Percentiles rank a stretch among this genome's conserved stretches.
Conservation (phyloP, 2,329 filamentous ascomycete genomes). For the Paraphoma chrysanthemicola region DNA sequence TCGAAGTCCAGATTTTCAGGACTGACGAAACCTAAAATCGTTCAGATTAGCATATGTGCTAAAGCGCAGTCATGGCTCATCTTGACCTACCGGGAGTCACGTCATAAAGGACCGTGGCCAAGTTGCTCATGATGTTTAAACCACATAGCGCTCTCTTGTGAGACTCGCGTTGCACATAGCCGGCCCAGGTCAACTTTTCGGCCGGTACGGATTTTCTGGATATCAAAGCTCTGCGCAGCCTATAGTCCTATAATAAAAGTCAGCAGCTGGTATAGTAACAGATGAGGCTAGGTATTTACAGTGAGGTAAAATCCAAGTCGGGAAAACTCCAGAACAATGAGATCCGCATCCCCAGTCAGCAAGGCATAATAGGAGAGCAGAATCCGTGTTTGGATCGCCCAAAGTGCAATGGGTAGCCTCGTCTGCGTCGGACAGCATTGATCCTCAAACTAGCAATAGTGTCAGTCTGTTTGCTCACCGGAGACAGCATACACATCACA, state of each 20-base stretch:
- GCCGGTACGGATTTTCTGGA: slow-evolving; percentile 10
- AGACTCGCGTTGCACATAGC: slow-evolving; percentile 39
- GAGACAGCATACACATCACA: background rate
- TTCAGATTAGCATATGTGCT: background rate
- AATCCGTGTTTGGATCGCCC: slow-evolving; percentile 40
- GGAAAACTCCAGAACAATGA: background rate
- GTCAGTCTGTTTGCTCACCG: background rate
- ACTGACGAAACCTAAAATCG: slow-evolving; percentile 29
- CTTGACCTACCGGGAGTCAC: slow-evolving; percentile 22
- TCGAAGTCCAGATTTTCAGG: slow-evolving; percentile 45
- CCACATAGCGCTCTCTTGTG: slow-evolving; percentile 41
- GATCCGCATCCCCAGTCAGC: slow-evolving; percentile 27
- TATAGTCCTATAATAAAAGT: slow-evolving; percentile 15
- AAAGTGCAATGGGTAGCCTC: slow-evolving; percentile 23
- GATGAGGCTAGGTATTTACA: background rate
- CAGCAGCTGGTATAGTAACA: background rate
- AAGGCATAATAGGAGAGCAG: slow-evolving; percentile 37
- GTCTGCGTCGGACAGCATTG: background rate
- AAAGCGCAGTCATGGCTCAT: too few species aligned
- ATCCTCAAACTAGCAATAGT: slow-evolving; percentile 1
- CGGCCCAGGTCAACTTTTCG: slow-evolving; percentile 27
- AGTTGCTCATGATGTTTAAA: slow-evolving; percentile 41
- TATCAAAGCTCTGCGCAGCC: slow-evolving; percentile 20
- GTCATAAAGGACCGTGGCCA: slow-evolving; percentile 42
- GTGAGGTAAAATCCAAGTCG: slow-evolving; percentile 11